Conservation (phyloP, 306 rosid species). For the Spatholobus suberectus region DNA sequence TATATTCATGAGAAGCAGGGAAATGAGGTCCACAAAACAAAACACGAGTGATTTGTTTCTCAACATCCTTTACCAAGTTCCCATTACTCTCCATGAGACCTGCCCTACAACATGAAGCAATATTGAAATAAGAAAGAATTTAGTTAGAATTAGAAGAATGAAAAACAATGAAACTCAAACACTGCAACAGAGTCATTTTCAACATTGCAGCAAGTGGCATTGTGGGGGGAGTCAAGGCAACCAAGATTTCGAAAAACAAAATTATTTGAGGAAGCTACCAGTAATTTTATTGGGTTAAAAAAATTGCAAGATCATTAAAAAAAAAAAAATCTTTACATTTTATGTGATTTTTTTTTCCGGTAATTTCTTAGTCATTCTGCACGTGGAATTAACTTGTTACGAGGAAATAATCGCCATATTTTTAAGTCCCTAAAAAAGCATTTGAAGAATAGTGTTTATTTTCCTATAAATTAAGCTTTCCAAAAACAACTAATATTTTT, state of each 20-base stretch:
- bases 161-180: neutral
- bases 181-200: neutral
- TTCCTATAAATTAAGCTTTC: neutral
- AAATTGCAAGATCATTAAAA: neutral
- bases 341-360: neutral
- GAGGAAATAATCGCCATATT: neutral
- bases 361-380: neutral
- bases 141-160: neutral
- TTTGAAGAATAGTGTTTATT: neutral
- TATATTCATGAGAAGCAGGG: conserved; percentile 69
- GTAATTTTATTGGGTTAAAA: neutral
- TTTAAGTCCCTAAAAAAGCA: neutral
- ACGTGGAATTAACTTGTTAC: neutral
- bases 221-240: no score
- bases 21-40: conserved; percentile 78
- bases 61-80: conserved; percentile 34
- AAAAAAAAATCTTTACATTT: no score
- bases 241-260: no score
- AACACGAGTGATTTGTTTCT: conserved; percentile 57
- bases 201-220: neutral
- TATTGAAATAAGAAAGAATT: neutral
- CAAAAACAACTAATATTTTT: neutral
- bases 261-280: neutral
- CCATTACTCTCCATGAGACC: conserved; percentile 39
- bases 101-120: conserved; percentile 9